Evolutionary conservation across 1,284 basidiomycete genomes (phyloP).

Genomic region (Ganoderma resinaceum): DNA sequence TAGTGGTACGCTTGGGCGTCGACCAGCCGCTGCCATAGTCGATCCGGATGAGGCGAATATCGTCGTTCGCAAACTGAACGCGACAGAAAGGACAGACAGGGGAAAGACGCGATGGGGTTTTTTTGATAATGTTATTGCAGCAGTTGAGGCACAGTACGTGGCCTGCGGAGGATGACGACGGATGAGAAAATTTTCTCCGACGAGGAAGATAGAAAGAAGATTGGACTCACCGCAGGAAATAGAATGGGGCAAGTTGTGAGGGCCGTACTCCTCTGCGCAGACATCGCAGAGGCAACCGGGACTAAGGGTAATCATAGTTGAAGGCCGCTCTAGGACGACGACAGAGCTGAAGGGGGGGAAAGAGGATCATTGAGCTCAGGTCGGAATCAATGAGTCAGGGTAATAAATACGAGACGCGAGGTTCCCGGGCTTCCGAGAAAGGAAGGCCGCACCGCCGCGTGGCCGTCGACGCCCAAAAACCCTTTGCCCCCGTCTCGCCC

Average conservation of each 20-base stretch:
- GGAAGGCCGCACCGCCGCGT: conserved; percentile 27
- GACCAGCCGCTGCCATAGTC: conserved; percentile 72
- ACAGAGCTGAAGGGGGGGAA: conserved; percentile 38
- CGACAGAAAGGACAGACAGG: conserved; percentile 85
- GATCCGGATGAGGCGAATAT: conserved; percentile 76
- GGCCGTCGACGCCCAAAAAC: conserved; percentile 26
- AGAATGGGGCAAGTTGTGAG: conserved; percentile 74
- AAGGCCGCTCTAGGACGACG: conserved; percentile 36
- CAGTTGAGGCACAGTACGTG: conserved; percentile 79
- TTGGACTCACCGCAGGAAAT: conserved; percentile 73
- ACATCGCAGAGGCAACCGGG: conserved; percentile 84
- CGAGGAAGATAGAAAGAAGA: conserved; percentile 20
- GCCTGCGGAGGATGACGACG: conserved; percentile 50
- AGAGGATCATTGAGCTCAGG: conserved; percentile 40
- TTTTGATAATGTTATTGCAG: conserved; percentile 80
- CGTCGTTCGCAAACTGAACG: conserved; percentile 68
- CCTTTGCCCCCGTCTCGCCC: conserved; percentile 27
- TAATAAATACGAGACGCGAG: conserved; percentile 38
- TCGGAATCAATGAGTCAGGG: conserved; percentile 38
- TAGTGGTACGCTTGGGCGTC: conserved; percentile 52
- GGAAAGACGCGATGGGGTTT: conserved; percentile 67
- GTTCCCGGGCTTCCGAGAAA: conserved; percentile 32
- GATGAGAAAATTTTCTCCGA: conserved; percentile 34
- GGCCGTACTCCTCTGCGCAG: conserved; percentile 82
- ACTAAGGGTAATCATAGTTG: conserved; percentile 75